Evolutionary conservation across 768 basidiomycete genomes (phyloP), one percentile per base, ranked within the genome.

Genomic region (Leccinum variicolor): DNA sequence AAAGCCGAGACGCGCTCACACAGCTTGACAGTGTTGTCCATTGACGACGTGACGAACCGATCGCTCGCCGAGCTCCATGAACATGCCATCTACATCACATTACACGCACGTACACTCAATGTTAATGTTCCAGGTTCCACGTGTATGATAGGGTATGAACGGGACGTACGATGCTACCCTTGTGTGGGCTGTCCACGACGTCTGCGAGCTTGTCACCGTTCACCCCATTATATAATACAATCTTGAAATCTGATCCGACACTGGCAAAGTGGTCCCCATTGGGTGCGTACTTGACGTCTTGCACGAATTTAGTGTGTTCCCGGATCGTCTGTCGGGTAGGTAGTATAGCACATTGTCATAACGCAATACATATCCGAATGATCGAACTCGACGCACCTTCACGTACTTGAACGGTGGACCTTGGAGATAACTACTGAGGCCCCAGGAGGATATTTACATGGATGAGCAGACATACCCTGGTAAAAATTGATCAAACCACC

Each of bases 201-300:
- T 92, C 91, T 17, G 77, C 80, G 21, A 88, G 61, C 4, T 84
- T 85, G 26, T 96, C 91, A 1, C 94, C 95, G 2, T 84, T 86
- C 71, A 90, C 89, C 26, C 96, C 96, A 56, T 95, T 92, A 69
- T 95, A 96, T 13, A 98, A 65, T 76, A 97, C 90, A 21, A 90
- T 74, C 75, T 89, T 96, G 29, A 79, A 81, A 70, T 98, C 96
- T 6, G 91, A 89, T 21, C 93, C 96, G 34, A 91, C 93, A 57
- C 92, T 94, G 14, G 84, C 89, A 67, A 98, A 95, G 45, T 85
- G 76, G 43, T 88, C 84, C 2, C 96, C 96, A 9, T 87, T 87
- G 0, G 86, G 85, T 0, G 93, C 80, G 68, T 86, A 98, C 54
- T 84, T 83, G 34, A 98, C 83, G 58, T 96, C 93, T 73, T 96